Base-by-base conservation (phyloP, 805 yeast genomes). In the Jamesozyma piceae region DNA sequence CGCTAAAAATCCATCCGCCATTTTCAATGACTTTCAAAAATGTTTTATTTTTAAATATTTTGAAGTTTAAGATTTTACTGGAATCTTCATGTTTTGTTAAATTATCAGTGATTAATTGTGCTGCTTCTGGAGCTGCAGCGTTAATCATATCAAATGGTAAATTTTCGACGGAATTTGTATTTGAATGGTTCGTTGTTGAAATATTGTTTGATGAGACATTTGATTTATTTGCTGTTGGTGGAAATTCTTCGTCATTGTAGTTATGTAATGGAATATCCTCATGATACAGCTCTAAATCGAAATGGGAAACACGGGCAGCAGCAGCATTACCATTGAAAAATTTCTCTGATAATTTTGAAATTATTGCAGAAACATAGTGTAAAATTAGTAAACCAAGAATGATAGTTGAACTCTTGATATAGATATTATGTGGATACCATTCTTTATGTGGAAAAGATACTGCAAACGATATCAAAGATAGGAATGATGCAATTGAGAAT, bases 361-460 rank as follows among this genome's bases (percentile, higher is more conserved):
- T 53, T 5, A 79, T 50, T 0, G 87, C 80, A 15, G 76, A 56
- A 11, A 67, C 46, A 55, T 73, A 75, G 49, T 85, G 95, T 2
- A 67, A 62, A 2, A 72, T 44, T 2, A 78, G 61, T 10, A 77
- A 60, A 39, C 80, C 57, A 10, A 81, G 62, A 45, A 87, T 62
- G 10, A 83, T 73, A 55, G 74, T 66, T 20, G 82, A 72, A 77
- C 84, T 77, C 53, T 71, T 74, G 13, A 75, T 64, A 62, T 88
- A 88, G 1, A 82, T 80, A 57, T 85, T 85, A 33, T 73, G 69
- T 1, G 95, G 95, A 58, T 86, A 90, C 52, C 86, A 66, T 43
- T 73, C 58, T 4, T 44, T 38, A 10, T 43, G 21, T 0, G 84
- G 82, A 20, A 78, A 80, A 15, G 80, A 67, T 4, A 67, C 59